phyloP scores from a whole-genome alignment of 495 filamentous ascomycete genomes.

The Hypoxylon rickii region DNA sequence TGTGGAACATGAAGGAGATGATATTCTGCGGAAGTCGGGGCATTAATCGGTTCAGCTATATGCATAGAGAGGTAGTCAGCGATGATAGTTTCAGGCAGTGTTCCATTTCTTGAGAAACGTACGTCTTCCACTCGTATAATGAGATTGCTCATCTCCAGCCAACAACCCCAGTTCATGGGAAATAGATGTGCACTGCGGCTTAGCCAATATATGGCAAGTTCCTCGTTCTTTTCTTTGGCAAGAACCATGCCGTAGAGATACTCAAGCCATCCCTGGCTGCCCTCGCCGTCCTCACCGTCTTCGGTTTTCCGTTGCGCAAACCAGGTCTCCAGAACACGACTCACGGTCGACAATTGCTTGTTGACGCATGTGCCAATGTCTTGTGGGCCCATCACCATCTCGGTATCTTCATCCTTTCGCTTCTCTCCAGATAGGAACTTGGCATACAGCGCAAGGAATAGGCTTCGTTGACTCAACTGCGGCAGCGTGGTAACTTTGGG shows the following conservation, averaged over 20 bases:
- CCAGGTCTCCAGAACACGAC: slow-evolving; percentile 76
- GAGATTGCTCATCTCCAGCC: slow-evolving; percentile 85
- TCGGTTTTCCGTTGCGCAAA: slow-evolving; percentile 65
- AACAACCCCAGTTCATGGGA: slow-evolving; percentile 95
- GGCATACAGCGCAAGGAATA: slow-evolving; percentile 93
- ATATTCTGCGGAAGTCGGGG: slow-evolving; percentile 81
- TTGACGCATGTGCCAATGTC: slow-evolving; percentile 84
- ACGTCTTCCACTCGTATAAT: slow-evolving; percentile 80
- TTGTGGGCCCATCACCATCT: slow-evolving; percentile 94
- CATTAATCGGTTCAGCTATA: slow-evolving; percentile 54
- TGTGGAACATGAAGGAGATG: slow-evolving; percentile 90
- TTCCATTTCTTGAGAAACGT: slow-evolving; percentile 35
- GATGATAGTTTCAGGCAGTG: not conserved
- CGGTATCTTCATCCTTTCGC: slow-evolving; percentile 90
- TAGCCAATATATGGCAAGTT: slow-evolving; percentile 78
- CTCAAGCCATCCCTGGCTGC: slow-evolving; percentile 90
- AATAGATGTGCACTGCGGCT: slow-evolving; percentile 82
- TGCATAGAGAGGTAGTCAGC: slow-evolving; percentile 33
- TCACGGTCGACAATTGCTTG: slow-evolving; percentile 75
- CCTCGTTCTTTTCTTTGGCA: slow-evolving; percentile 87
- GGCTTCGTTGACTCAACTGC: slow-evolving; percentile 77
- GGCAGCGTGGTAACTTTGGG: slow-evolving; percentile 32
- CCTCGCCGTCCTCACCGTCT: slow-evolving; percentile 57
- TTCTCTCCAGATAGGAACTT: slow-evolving; percentile 95
- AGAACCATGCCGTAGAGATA: slow-evolving; percentile 93